These are phyloP conservation scores for Exidia glandulosa DNA, from an alignment of 768 basidiomycete species.

Conservation along the genomic window DNA sequence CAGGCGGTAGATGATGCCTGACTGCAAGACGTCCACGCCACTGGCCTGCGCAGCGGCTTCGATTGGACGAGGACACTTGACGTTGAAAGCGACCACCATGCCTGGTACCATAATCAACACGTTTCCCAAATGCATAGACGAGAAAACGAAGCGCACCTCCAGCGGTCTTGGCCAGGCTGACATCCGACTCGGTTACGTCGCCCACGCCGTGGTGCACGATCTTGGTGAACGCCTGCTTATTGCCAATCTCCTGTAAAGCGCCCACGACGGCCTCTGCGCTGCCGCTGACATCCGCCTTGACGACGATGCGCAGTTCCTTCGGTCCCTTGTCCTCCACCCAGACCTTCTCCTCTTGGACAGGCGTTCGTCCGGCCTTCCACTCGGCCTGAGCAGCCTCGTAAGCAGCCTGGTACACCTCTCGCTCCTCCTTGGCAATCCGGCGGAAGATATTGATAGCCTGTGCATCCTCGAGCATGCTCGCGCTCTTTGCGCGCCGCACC, in stretches of 20 bases:
- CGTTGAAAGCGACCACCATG: conserved; percentile 81
- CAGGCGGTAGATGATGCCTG: conserved; percentile 84
- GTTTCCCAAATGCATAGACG: not conserved
- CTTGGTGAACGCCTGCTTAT: conserved; percentile 67
- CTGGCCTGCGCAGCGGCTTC: conserved; percentile 53
- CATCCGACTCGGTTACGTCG: conserved; percentile 78
- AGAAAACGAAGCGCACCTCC: conserved; percentile 42
- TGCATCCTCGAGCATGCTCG: conserved; percentile 57
- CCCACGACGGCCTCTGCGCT: conserved; percentile 90
- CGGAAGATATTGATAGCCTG: conserved; percentile 77
- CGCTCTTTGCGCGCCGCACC: conserved; percentile 51
- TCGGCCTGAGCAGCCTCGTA: conserved; percentile 11
- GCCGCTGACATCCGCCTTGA: conserved; percentile 97
- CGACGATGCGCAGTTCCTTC: conserved; percentile 66
- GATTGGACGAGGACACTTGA: conserved; percentile 57
- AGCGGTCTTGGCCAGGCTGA: conserved; percentile 78
- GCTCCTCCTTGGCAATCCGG: conserved; percentile 47
- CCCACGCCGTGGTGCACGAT: conserved; percentile 78
- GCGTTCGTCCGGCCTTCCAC: too few relatives aligned
- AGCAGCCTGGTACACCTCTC: conserved; percentile 31
- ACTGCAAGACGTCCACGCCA: conserved; percentile 56
- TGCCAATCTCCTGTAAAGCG: conserved; percentile 83
- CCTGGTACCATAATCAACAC: conserved; percentile 31
- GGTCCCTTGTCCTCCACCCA: conserved; percentile 25
- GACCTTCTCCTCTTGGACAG: too few relatives aligned